A percentile compares a stretch with the other conserved stretches of the same genome.
phyloP scores from a whole-genome alignment of 352 stramenopile species.

The Globisporangium radiosum region DNA sequence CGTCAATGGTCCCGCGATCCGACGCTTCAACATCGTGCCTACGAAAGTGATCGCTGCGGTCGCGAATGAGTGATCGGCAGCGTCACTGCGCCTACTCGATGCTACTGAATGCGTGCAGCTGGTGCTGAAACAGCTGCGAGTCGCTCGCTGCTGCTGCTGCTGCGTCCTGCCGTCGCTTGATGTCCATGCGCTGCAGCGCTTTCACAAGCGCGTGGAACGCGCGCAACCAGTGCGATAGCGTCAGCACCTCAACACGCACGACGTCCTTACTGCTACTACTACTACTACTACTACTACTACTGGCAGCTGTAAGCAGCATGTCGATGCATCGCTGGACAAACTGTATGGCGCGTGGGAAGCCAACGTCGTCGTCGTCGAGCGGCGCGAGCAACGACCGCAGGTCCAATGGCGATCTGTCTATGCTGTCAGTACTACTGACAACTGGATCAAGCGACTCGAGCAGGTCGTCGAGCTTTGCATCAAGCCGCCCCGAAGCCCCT shows the following conservation, averaged over 20 bases:
- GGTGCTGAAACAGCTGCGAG: neutral
- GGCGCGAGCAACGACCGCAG: slow-evolving; percentile 8
- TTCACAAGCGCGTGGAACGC: slow-evolving; percentile 53
- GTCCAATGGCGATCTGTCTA: too few relatives aligned
- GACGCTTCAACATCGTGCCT: too few relatives aligned
- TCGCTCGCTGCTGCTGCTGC: neutral
- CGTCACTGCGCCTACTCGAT: neutral
- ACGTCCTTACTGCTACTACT: slow-evolving; percentile 23
- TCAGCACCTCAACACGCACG: slow-evolving; percentile 45
- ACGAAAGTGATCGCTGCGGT: too few relatives aligned
- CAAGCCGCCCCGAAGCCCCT: slow-evolving; percentile 22
- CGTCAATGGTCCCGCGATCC: too few relatives aligned
- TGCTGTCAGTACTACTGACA: too few relatives aligned
- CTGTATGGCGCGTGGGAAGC: slow-evolving; percentile 45
- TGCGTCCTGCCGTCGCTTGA: slow-evolving; percentile 35
- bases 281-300: neutral
- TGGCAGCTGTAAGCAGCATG: slow-evolving; percentile 29
- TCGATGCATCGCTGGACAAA: slow-evolving; percentile 60
- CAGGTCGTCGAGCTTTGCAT: slow-evolving; percentile 32
- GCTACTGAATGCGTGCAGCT: neutral
- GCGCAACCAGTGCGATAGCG: slow-evolving; percentile 54
- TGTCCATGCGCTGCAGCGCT: slow-evolving; percentile 45
- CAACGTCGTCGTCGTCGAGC: slow-evolving; percentile 49
- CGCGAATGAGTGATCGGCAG: too few relatives aligned
- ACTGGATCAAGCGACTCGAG: slow-evolving; percentile 30